phyloP scores from a whole-genome alignment of 345 rosid species.

The Erucastrum elatum region DNA sequence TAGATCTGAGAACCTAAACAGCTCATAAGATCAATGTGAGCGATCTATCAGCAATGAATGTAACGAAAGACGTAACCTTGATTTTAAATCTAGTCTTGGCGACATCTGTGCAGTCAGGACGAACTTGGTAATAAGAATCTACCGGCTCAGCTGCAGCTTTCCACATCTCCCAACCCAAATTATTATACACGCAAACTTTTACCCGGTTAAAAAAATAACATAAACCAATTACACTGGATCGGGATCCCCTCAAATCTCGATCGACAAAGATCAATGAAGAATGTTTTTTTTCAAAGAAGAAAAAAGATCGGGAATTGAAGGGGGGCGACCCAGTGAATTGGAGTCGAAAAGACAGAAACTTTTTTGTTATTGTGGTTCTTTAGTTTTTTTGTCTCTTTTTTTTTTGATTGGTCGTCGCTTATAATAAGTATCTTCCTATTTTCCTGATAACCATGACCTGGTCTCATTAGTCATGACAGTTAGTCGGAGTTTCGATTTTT shows the following conservation, averaged over 20 bases:
- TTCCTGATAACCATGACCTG: not conserved
- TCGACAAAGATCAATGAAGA: conserved; percentile 22
- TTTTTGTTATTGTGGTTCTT: not conserved
- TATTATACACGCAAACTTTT: not conserved
- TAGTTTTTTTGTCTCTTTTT: not conserved
- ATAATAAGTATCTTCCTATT: not conserved
- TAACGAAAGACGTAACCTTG: conserved; percentile 54
- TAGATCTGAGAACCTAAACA: conserved; percentile 7
- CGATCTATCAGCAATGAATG: not conserved
- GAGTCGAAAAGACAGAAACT: conserved; percentile 21
- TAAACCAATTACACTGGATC: conserved; percentile 11
- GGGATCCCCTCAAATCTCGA: conserved; percentile 29
- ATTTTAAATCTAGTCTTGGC: conserved; percentile 84
- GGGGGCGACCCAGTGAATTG: conserved; percentile 30
- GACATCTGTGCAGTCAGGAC: conserved; percentile 87
- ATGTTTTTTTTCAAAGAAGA: not conserved
- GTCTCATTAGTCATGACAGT: not conserved
- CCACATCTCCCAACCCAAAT: conserved; percentile 55
- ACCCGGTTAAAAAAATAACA: conserved; percentile 1
- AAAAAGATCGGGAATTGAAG: conserved; percentile 12
- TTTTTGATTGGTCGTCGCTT: not conserved
- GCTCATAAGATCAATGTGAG: conserved; percentile 6
- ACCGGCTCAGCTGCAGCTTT: conserved; percentile 56
- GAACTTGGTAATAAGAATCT: conserved; percentile 85
- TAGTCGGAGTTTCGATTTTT: not conserved